Conservation (phyloP, 1,284 basidiomycete genomes). For the Sparassis latifolia region DNA sequence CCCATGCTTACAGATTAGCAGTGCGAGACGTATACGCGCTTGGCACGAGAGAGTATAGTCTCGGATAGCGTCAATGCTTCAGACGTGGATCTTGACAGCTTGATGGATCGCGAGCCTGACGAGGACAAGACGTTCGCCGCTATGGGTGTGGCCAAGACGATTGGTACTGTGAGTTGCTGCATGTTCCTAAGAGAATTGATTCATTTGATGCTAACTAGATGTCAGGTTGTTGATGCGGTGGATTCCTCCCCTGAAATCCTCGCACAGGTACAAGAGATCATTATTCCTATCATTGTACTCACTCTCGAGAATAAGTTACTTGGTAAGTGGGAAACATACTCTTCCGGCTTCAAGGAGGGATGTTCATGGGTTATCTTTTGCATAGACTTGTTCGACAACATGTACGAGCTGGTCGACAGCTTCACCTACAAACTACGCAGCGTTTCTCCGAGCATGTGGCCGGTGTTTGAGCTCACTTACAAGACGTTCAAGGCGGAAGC, state of each 20-base stretch:
- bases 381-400: conserved; percentile 81
- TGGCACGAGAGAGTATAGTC: conserved; percentile 59
- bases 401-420: conserved; percentile 82
- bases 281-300: conserved; percentile 73
- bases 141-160: conserved; percentile 81
- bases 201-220: conserved; percentile 1
- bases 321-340: conserved; percentile 34
- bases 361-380: background rate
- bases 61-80: conserved; percentile 44
- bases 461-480: conserved; percentile 79
- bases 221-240: conserved; percentile 63
- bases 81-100: conserved; percentile 42
- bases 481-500: conserved; percentile 81
- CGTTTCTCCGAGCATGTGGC: conserved; percentile 83
- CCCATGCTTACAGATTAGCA: conserved; percentile 21
- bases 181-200: background rate
- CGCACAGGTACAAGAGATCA: conserved; percentile 73
- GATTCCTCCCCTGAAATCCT: conserved; percentile 75
- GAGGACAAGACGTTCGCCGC: conserved; percentile 83
- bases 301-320: conserved; percentile 73
- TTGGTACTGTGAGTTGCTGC: conserved; percentile 51
- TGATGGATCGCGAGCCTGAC: conserved; percentile 47
- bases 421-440: conserved; percentile 78
- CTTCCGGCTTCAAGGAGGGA: background rate
- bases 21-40: conserved; percentile 79